These are phyloP conservation scores for Rhizophagus sp. DNA, from an alignment of 192 early-diverging fungal genomes.

Conservation along the genomic window DNA sequence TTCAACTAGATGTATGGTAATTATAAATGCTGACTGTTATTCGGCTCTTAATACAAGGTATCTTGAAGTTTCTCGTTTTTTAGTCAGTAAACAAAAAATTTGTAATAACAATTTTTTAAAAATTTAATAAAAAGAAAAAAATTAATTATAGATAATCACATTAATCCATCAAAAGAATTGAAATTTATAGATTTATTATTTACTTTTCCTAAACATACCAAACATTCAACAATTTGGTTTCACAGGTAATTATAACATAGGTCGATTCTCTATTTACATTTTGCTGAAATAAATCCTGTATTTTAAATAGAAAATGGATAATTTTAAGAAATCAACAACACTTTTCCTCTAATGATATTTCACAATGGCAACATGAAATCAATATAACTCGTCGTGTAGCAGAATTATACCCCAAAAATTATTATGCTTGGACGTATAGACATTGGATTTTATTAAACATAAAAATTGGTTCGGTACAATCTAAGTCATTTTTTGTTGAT, in stretches of 20 bases:
- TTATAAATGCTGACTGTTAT: conserved; percentile 54
- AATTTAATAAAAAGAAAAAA: conserved; percentile 38
- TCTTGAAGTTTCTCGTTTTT: not conserved
- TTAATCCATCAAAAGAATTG: conserved; percentile 42
- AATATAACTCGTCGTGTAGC: conserved; percentile 35
- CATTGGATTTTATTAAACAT: conserved; percentile 43
- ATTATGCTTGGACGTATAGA: conserved; percentile 57
- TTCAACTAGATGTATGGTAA: conserved; percentile 42
- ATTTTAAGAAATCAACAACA: not conserved
- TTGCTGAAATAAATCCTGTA: conserved; percentile 5
- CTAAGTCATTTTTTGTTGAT: conserved; percentile 26
- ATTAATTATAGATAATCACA: conserved; percentile 32
- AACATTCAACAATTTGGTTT: conserved; percentile 52
- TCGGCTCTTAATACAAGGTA: conserved; percentile 53
- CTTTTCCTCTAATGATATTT: not conserved
- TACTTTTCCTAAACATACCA: conserved; percentile 52
- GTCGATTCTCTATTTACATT: not conserved
- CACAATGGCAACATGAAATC: conserved; percentile 40
- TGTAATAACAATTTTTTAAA: not conserved
- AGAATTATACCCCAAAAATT: conserved; percentile 52
- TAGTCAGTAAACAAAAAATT: not conserved
- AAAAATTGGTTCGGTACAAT: conserved; percentile 12
- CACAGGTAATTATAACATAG: conserved; percentile 37
- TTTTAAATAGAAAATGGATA: conserved; percentile 16
- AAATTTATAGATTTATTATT: conserved; percentile 47